Base-by-base conservation (phyloP, 441 rosid genomes). In the Erodium moschatum region DNA sequence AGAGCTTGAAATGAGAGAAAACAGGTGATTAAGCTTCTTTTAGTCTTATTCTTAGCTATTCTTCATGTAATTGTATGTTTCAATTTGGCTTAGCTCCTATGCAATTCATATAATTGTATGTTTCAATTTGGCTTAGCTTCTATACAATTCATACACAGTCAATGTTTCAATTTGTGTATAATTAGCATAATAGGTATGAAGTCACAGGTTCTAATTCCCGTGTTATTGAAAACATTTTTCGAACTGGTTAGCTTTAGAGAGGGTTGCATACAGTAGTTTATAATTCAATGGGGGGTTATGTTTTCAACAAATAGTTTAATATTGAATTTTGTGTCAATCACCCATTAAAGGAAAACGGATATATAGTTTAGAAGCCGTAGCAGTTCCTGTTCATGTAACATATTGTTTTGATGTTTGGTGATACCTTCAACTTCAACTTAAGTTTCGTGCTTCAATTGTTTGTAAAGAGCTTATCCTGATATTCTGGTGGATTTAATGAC, bases 1-100 rank as follows among this genome's bases (percentile, higher is more conserved):
- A 21, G 82, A 79, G 67, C 24, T 83, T 11, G 84, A 84, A 33
- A 74, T 74, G 70, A 78, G 89, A 67, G 97, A 88, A 61, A 83
- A 80, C 86, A 90, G 92, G 96, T 86, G 71, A 35, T 44, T 44
- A 44, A 11, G 50, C 56, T 50, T 42, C 31, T 29, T 29, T 29
- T 29, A 29, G 31, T 29, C 31, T 29, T 29, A 4, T 29, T 29
- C 31, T 29, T 29, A 29, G 31, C 9, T 42, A 1, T 42, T 42
- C 8, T 35, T 35, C 42, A 35, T 35, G 6, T 5, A 35, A 35
- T 35, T 35, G 42, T 6, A 2, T 44, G 13, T 11, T 44, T 44
- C 50, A 44, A 12, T 12, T 44, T 44, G 4, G n/a, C n/a, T 11
- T 44, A 44, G 50, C 50, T 44, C 12, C 50, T 44, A 9, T 42